Base-by-base conservation (phyloP, 805 yeast species). In the Zygotorulaspora florentina region DNA sequence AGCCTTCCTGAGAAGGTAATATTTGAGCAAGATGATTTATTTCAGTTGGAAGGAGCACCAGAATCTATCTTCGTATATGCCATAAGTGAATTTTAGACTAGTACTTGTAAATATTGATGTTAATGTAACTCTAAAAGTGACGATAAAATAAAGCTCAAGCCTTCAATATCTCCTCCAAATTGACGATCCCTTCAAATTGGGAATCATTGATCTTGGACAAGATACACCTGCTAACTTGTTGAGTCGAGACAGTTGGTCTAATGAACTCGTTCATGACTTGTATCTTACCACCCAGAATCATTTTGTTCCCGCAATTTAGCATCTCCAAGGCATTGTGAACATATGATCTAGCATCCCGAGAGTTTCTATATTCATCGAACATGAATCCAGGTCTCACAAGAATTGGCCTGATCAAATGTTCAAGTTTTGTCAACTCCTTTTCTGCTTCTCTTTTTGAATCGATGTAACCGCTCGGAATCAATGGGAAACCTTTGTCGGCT, bases 311-410 rank as follows among this genome's bases (percentile, higher is more conserved):
- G 45, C 64, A 61, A 51, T 74, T 71, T 35, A 76, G 66, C 3
- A 72, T 25, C 38, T 72, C 68, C 23, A 85, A 62, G 2, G 72
- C 64, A 17, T 58, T 50, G 45, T 73, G 75, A 37, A 83, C 49
- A 17, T 47, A 46, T 1, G 59, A 45, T 36, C 60, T 48, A 13
- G 54, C 45, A 37, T 56, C 57, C 4, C 38, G 26, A 1, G 67
- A 46, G 10, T 68, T 65, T 45, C 87, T 45, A 9, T 35, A 36
- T 30, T 72, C 78, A 58, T 87, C 95, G 57, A 69, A 85, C 89
- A 89, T 81, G 55, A 88, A 79, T 0, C 95, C 95, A 0, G 96
- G 96, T 49, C 96, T 73, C 65, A 86, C 51, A 12, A 85, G 61
- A 1, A 89, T 78, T 0, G 84, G 69, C 46, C 91, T 73, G 18